These are phyloP conservation scores for Pythium dissimile DNA, from an alignment of 352 stramenopile genomes.

Conservation along the genomic window DNA sequence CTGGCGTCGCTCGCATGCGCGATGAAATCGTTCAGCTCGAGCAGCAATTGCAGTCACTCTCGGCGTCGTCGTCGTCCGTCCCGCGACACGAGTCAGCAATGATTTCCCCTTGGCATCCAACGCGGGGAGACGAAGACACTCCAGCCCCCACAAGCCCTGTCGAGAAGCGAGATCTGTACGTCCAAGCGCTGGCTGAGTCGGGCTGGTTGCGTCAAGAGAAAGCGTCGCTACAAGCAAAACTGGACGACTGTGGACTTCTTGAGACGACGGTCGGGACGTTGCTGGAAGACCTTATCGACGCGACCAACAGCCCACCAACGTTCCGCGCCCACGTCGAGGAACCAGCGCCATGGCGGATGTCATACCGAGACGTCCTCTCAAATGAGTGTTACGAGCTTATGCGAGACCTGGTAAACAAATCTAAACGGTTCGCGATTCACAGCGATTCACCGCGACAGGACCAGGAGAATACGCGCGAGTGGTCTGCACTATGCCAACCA, in stretches of 20 bases:
- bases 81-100: no score
- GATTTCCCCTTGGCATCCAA: no score
- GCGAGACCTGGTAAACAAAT: constrained; percentile 22
- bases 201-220: constrained; percentile 24
- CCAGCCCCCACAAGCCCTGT: background rate
- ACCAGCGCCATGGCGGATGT: constrained; percentile 1
- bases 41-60: constrained; percentile 14
- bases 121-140: background rate
- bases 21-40: constrained; percentile 21
- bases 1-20: constrained; percentile 22
- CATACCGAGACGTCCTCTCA: constrained; percentile 20
- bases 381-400: constrained; percentile 27
- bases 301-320: constrained; percentile 11
- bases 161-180: constrained; percentile 20
- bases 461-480: constrained; percentile 4
- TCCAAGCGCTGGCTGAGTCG: constrained; percentile 18
- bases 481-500: constrained; percentile 16
- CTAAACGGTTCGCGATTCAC: constrained; percentile 21
- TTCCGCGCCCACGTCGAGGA: background rate
- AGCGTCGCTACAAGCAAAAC: constrained; percentile 17
- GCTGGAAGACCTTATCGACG: constrained; percentile 24
- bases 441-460: background rate
- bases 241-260: constrained; percentile 23
- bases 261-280: constrained; percentile 23
- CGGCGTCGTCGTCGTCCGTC: background rate